Evolutionary conservation across 495 filamentous ascomycete genomes (phyloP), one percentile per base, ranked within the genome.

Genomic region (Podospora bellae-mahoneyi): DNA sequence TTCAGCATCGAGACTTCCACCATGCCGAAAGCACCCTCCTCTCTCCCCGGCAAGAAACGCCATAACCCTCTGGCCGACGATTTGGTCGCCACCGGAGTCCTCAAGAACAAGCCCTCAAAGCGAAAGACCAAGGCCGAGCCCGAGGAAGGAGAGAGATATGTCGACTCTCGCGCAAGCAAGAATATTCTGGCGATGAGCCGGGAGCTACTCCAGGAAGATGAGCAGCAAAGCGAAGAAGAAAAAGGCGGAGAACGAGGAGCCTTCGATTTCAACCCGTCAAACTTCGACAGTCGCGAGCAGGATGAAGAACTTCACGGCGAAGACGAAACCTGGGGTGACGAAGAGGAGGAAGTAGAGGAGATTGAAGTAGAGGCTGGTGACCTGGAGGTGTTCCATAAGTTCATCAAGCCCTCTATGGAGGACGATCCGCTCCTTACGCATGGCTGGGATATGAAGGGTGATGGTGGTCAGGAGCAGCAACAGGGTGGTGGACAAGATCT

Each of bases 351-450:
- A 19, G 81, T 89, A 0, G 91, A 94, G 76, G 88, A 92, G 77
- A 84, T 90, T 55, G 94, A 97, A 73, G 84, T 97, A 53, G 92
- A 96, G 66, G 92, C 94, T n/a, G 87, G 87, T 60, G 95, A 99
- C 75, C 81, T 96, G 53, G 92, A 91, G 64, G 89, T 91, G 62
- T 99, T 96, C 80, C 92, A 96, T 78, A 90, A 89, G 66, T 97
- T 97, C 79, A 84, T 97, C 72, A 91, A 91, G 2, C 83, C 84
- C 16, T 76, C 77, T 23, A 76, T 76, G 71, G 72, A 84, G 15
- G 82, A 87, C 32, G 84, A 86, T 68, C 80, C 82, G 1, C 76
- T 87, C 61, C 72, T 87, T 60, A 80, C 79, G 57, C 75, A 81
- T 56, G 83, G 83, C 18, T 83, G 84, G 84, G 78, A 80, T 62